Evolutionary conservation across 768 basidiomycete genomes (phyloP).

Genomic region (Trametes gibbosa): DNA sequence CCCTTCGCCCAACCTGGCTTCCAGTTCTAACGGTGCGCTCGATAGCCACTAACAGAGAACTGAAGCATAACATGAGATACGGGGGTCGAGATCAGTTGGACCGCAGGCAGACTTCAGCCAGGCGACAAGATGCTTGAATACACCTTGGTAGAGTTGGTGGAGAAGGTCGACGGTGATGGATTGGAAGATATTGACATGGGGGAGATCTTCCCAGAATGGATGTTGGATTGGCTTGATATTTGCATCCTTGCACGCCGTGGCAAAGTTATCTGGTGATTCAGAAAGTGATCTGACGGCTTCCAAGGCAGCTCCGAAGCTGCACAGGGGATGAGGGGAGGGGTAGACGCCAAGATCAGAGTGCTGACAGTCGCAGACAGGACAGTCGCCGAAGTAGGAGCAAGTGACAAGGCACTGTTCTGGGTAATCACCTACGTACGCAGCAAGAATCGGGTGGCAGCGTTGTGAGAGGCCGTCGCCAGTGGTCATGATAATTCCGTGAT

Average conservation of each 20-base stretch:
- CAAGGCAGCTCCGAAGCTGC: neutral
- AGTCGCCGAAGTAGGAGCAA: too few species aligned
- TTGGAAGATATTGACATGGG: slow-evolving; percentile 6
- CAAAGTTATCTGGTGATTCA: slow-evolving; percentile 14
- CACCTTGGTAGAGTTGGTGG: slow-evolving; percentile 30
- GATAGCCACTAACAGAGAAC: too few species aligned
- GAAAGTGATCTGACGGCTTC: neutral
- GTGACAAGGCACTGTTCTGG: slow-evolving; percentile 22
- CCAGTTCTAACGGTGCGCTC: too few species aligned
- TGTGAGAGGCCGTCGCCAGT: slow-evolving; percentile 38
- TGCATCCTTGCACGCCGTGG: slow-evolving; percentile 19
- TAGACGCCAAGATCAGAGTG: neutral
- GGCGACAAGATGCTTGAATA: slow-evolving; percentile 21
- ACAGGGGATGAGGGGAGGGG: neutral
- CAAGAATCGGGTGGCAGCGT: slow-evolving; percentile 32
- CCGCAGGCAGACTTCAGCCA: neutral
- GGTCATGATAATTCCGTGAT: slow-evolving; percentile 29
- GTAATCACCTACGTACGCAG: slow-evolving; percentile 22
- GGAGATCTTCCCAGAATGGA: slow-evolving; percentile 4
- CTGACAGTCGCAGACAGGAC: slow-evolving; percentile 13
- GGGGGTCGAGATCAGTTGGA: slow-evolving; percentile 14
- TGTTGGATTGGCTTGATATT: slow-evolving; percentile 1
- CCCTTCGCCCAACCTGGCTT: too few species aligned
- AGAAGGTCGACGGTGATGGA: slow-evolving; percentile 18
- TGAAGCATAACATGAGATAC: slow-evolving; percentile 10